Evolutionary conservation across 1,284 basidiomycete genomes (phyloP), one percentile per base, ranked within the genome.

Genomic region (Cutaneotrichosporon cutaneum): DNA sequence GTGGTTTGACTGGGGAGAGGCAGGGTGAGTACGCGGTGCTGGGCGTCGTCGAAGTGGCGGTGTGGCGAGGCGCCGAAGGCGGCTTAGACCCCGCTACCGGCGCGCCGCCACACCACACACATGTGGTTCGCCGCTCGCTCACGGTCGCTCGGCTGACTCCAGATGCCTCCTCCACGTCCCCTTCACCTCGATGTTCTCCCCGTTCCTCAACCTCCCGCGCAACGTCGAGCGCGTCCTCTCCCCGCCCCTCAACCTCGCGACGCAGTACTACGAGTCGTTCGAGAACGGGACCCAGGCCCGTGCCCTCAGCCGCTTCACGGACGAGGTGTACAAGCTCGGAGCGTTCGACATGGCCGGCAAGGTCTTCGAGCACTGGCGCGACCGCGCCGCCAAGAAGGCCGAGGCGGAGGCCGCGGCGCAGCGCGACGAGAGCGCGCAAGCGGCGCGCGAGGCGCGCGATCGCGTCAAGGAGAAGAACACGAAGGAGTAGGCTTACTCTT

Each of bases 11-110:
- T 78, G 75, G 75, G 76, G 71, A 9, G 71, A 73, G 47, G 63
- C 72, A 45, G 76, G 75, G 75, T 76, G 62, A 72, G 74, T 72
- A 35, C 30, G n/a, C n/a, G n/a, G n/a, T n/a, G n/a, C n/a, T n/a
- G n/a, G n/a, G n/a, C n/a, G n/a, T n/a, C n/a, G n/a, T n/a, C n/a
- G n/a, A n/a, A n/a, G n/a, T n/a, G n/a, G n/a, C n/a, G n/a, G n/a
- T n/a, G n/a, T n/a, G n/a, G n/a, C n/a, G n/a, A n/a, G n/a, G n/a
- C n/a, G n/a, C n/a, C n/a, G n/a, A n/a, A n/a, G n/a, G n/a, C n/a
- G n/a, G n/a, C n/a, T n/a, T n/a, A n/a, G n/a, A n/a, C n/a, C n/a
- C n/a, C n/a, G n/a, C n/a, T n/a, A n/a, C n/a, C n/a, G n/a, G n/a
- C n/a, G n/a, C n/a, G n/a, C n/a, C n/a, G n/a, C n/a, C n/a, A n/a